Conservation (phyloP, 2,329 filamentous ascomycete species). For the Penicillium sp. region DNA sequence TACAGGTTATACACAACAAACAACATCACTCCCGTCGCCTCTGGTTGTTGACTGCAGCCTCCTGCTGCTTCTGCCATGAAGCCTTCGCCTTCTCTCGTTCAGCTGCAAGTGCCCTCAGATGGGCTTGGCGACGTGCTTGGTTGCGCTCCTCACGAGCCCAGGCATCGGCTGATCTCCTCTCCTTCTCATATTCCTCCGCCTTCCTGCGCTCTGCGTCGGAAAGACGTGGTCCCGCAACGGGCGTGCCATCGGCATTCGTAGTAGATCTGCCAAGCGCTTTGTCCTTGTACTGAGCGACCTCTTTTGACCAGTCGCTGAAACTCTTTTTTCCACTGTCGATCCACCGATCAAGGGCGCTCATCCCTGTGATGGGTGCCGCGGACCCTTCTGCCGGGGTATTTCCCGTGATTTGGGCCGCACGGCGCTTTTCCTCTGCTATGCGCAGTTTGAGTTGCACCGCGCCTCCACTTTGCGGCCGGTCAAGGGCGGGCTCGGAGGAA, state of each 20-base stretch:
- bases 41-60: constrained; percentile 1
- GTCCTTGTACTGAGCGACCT: constrained; percentile 21
- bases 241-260: constrained; percentile 19
- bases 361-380: neutral
- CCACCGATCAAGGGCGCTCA: constrained; percentile 30
- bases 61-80: constrained; percentile 12
- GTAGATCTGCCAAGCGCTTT: constrained; percentile 19
- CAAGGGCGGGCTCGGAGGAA: neutral
- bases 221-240: constrained; percentile 19
- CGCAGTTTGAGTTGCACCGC: neutral
- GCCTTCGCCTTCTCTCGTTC: constrained; percentile 24
- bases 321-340: constrained; percentile 31
- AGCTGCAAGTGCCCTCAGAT: constrained; percentile 22
- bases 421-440: neutral
- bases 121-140: constrained; percentile 28
- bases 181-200: constrained; percentile 29
- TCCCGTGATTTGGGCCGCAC: neutral
- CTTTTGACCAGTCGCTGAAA: constrained; percentile 20
- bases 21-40: constrained; percentile 11
- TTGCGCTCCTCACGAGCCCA: constrained; percentile 35
- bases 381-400: neutral
- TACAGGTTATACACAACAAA: constrained; percentile 22
- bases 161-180: constrained; percentile 25
- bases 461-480: neutral
- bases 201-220: constrained; percentile 31